These are phyloP conservation scores for Boletus huronensis DNA, from an alignment of 768 basidiomycete species.

Conservation along the genomic window DNA sequence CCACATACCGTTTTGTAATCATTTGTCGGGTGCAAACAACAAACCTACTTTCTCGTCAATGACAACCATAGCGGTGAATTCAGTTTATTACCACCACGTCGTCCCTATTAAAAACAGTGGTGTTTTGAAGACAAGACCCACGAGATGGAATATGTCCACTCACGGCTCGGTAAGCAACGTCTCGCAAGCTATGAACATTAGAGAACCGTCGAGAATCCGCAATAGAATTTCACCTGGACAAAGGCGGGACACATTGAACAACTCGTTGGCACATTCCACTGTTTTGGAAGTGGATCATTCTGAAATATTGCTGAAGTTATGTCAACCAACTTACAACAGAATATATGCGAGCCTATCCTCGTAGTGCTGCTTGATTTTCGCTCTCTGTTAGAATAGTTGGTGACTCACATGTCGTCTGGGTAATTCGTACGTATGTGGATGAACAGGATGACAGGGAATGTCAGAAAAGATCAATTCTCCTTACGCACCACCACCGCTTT, in stretches of 20 bases:
- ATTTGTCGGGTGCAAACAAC: constrained; percentile 80
- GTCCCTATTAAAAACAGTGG: constrained; percentile 27
- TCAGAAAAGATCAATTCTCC: background rate
- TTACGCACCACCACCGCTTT: constrained; percentile 81
- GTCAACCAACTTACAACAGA: constrained; percentile 53
- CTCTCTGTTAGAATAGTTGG: background rate
- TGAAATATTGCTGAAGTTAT: background rate
- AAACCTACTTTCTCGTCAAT: constrained; percentile 47
- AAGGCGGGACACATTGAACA: constrained; percentile 72
- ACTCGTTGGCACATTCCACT: constrained; percentile 85
- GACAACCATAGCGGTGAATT: background rate
- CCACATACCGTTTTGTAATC: constrained; percentile 84
- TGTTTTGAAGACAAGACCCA: background rate
- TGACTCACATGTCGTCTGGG: constrained; percentile 54
- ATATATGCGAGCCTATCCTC: constrained; percentile 75
- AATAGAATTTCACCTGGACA: constrained; percentile 60
- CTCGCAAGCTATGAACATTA: constrained; percentile 62
- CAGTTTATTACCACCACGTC: constrained; percentile 53
- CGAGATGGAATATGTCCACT: constrained; percentile 15
- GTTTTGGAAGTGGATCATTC: background rate
- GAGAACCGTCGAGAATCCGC: background rate
- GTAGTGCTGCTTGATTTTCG: background rate
- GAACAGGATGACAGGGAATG: background rate
- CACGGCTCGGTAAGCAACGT: constrained; percentile 78
- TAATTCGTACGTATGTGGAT: constrained; percentile 11